Conservation (phyloP, 345 rosid genomes). For the Boechera retrofracta region DNA sequence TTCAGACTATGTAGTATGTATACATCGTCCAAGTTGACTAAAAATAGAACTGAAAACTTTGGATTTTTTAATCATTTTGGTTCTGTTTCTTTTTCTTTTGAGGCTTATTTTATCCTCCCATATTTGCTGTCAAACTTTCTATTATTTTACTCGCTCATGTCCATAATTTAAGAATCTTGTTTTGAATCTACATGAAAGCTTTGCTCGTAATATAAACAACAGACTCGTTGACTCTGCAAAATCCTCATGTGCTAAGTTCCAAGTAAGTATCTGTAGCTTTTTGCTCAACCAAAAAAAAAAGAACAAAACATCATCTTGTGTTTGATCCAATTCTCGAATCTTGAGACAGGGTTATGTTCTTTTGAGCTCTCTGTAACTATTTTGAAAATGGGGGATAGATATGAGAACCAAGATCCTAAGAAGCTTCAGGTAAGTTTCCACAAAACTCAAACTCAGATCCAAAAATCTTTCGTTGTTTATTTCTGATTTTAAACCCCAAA, state of each 20-base stretch:
- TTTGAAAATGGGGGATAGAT: constrained; percentile 31
- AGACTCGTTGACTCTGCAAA: constrained; percentile 29
- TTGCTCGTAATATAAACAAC: not conserved
- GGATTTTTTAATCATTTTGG: constrained; percentile 18
- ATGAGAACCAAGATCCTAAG: constrained; percentile 31
- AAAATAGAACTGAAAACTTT: constrained; percentile 27
- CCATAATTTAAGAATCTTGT: constrained; percentile 30
- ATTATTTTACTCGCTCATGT: not conserved
- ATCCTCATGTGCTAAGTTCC: constrained; percentile 25
- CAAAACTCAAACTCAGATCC: constrained; percentile 20
- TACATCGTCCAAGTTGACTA: not conserved
- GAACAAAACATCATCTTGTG: not conserved
- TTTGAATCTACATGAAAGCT: constrained; percentile 20
- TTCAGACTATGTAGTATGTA: constrained; percentile 15
- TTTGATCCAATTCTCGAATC: constrained; percentile 22
- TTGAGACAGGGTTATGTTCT: constrained; percentile 64
- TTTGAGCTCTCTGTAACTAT: constrained; percentile 45
- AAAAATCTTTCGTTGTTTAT: not conserved
- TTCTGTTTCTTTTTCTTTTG: constrained; percentile 3
- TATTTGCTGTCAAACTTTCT: constrained; percentile 28
- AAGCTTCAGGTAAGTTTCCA: constrained; percentile 37
- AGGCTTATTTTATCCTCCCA: constrained; percentile 17
- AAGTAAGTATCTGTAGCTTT: constrained; percentile 24
- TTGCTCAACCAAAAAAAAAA: not conserved
- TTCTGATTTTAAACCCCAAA: not conserved